These are phyloP conservation scores for Blastobotrys mokoenaii DNA, from an alignment of 805 yeast genomes.

Conservation along the genomic window DNA sequence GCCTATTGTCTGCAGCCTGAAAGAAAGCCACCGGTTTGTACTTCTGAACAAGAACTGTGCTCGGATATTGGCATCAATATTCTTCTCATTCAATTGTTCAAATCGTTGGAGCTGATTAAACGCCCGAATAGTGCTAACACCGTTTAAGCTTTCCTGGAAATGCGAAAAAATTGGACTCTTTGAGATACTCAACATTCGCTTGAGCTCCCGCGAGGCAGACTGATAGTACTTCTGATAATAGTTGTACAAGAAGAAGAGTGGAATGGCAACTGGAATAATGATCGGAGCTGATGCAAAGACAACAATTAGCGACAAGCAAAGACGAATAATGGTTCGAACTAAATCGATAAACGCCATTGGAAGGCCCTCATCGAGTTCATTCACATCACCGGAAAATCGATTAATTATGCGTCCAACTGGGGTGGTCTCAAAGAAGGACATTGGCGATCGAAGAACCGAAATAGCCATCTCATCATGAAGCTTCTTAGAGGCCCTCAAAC, in stretches of 20 bases:
- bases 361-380: slow-evolving; percentile 73
- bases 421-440: slow-evolving; percentile 90
- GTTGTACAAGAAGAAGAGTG: slow-evolving; percentile 55
- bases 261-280: slow-evolving; percentile 61
- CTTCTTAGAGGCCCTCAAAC: slow-evolving; percentile 15
- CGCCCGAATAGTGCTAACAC: slow-evolving; percentile 72
- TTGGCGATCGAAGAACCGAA: slow-evolving; percentile 76
- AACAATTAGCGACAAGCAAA: slow-evolving; percentile 60
- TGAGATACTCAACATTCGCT: slow-evolving; percentile 60
- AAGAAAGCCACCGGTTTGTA: slow-evolving; percentile 89
- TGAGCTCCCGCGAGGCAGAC: slow-evolving; percentile 66
- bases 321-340: slow-evolving; percentile 28
- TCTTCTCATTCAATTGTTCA: slow-evolving; percentile 33
- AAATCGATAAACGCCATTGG: slow-evolving; percentile 30
- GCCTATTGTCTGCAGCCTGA: slow-evolving; percentile 77
- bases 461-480: slow-evolving; percentile 70
- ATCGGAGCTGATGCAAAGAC: slow-evolving; percentile 86
- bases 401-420: slow-evolving; percentile 89
- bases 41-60: slow-evolving; percentile 77
- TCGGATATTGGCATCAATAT: slow-evolving; percentile 66
- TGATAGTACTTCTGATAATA: slow-evolving; percentile 67
- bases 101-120: slow-evolving; percentile 62
- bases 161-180: slow-evolving; percentile 75
- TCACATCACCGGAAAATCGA: slow-evolving; percentile 83
- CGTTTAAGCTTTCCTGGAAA: slow-evolving; percentile 71